These are phyloP conservation scores for Chalciporus sp. DNA, from an alignment of 1,284 basidiomycete genomes.

Conservation along the genomic window DNA sequence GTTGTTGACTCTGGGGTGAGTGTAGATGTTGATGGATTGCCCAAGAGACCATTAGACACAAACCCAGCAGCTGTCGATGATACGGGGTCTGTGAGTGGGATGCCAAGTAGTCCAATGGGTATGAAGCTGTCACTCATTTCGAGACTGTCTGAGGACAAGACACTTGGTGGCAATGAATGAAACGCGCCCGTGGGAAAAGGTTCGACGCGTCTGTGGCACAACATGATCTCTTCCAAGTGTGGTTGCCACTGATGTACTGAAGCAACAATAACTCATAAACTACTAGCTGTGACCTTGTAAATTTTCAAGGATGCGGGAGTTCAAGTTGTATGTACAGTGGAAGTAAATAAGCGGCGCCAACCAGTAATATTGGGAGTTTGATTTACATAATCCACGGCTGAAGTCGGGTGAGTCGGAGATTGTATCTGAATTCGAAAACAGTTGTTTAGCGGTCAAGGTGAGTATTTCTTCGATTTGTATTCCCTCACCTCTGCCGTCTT, in stretches of 20 bases:
- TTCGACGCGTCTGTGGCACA: conserved; percentile 25
- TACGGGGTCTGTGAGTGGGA: background rate
- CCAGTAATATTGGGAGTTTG: too few relatives aligned
- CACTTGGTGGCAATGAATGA: background rate
- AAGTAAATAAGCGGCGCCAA: too few relatives aligned
- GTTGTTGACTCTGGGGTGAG: background rate
- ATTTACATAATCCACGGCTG: conserved; percentile 33
- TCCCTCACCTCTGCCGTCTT: conserved; percentile 20
- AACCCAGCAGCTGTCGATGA: conserved; percentile 17
- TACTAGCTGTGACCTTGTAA: too few relatives aligned
- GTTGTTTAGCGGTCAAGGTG: conserved; percentile 16
- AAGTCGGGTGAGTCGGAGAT: conserved; percentile 35
- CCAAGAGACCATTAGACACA: conserved; percentile 37
- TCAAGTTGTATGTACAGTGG: too few relatives aligned
- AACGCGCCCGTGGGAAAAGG: conserved; percentile 19
- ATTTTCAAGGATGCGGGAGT: too few relatives aligned
- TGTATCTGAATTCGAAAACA: conserved; percentile 30
- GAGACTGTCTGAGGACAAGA: background rate
- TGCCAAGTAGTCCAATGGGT: conserved; percentile 30
- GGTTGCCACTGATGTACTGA: too few relatives aligned
- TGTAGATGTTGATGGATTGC: background rate
- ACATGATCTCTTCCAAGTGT: too few relatives aligned
- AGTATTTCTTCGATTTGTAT: conserved; percentile 36
- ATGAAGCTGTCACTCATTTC: conserved; percentile 21
- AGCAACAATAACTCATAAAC: too few relatives aligned